These are phyloP conservation scores for Wickerhamomyces bovis DNA, from an alignment of 805 yeast genomes.

Conservation along the genomic window DNA sequence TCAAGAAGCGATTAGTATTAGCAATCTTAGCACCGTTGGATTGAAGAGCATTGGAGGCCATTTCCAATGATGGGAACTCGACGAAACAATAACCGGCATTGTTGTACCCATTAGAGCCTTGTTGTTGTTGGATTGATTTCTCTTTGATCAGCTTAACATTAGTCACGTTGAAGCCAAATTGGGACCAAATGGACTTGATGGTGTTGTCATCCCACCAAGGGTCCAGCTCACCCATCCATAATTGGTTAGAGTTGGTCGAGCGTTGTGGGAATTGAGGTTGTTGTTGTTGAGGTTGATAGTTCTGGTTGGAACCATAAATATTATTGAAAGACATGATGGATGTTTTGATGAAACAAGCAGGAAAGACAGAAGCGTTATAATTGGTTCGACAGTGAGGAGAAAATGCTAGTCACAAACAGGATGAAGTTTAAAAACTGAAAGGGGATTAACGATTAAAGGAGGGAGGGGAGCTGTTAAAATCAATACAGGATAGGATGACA, in stretches of 20 bases:
- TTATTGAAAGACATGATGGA: neutral
- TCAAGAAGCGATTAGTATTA: conserved; percentile 49
- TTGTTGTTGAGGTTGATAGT: conserved; percentile 1
- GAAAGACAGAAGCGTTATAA: neutral
- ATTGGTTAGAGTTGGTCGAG: conserved; percentile 21
- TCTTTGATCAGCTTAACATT: conserved; percentile 71
- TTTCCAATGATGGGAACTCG: conserved; percentile 54
- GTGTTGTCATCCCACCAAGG: conserved; percentile 74
- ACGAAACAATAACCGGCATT: conserved; percentile 80
- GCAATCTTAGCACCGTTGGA: conserved; percentile 70
- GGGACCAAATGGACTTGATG: conserved; percentile 63
- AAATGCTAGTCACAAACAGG: neutral
- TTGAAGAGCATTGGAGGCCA: conserved; percentile 60
- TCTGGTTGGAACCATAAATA: neutral
- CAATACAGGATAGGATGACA: neutral
- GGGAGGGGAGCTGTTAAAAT: neutral
- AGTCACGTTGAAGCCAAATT: conserved; percentile 53
- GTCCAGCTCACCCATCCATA: conserved; percentile 92
- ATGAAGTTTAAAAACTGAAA: neutral
- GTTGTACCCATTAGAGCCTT: conserved; percentile 26
- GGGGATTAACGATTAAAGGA: neutral
- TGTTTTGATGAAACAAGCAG: neutral
- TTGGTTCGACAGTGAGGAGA: neutral
- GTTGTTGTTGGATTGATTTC: conserved; percentile 26
- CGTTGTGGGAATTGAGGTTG: conserved; percentile 7